phyloP scores from a whole-genome alignment of 192 early-diverging fungal genomes.

The Backusella australiensis region DNA sequence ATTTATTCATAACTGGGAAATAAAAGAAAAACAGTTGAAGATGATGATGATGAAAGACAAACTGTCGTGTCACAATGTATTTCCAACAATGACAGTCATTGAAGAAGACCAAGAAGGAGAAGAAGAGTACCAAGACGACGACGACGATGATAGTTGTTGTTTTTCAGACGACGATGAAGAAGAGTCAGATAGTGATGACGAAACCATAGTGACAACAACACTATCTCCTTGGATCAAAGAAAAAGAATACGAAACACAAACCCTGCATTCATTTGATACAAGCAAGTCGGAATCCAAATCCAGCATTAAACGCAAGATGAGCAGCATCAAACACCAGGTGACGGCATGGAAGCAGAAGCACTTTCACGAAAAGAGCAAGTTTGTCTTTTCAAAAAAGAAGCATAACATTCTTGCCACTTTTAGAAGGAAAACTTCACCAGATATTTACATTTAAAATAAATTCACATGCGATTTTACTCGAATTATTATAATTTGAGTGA shows the following conservation, averaged over 20 bases:
- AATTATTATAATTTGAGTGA: not conserved
- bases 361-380: not conserved
- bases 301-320: not conserved
- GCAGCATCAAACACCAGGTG: not conserved
- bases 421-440: slow-evolving; percentile 1
- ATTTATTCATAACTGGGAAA: not conserved
- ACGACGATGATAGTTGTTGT: not conserved
- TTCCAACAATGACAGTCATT: not conserved
- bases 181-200: not conserved
- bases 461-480: not conserved
- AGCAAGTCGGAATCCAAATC: not conserved
- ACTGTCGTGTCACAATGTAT: not conserved
- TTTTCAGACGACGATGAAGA: not conserved
- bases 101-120: not conserved
- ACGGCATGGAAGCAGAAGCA: not conserved
- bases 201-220: not conserved
- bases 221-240: not conserved
- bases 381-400: not conserved
- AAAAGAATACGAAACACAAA: not conserved
- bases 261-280: slow-evolving; percentile 1
- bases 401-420: not conserved
- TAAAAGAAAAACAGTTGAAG: not conserved
- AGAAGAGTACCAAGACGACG: not conserved
- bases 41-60: not conserved
- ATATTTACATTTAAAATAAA: not conserved